These are phyloP conservation scores for Talaromyces sp. DNA, from an alignment of 2,329 filamentous ascomycete genomes.

Conservation along the genomic window DNA sequence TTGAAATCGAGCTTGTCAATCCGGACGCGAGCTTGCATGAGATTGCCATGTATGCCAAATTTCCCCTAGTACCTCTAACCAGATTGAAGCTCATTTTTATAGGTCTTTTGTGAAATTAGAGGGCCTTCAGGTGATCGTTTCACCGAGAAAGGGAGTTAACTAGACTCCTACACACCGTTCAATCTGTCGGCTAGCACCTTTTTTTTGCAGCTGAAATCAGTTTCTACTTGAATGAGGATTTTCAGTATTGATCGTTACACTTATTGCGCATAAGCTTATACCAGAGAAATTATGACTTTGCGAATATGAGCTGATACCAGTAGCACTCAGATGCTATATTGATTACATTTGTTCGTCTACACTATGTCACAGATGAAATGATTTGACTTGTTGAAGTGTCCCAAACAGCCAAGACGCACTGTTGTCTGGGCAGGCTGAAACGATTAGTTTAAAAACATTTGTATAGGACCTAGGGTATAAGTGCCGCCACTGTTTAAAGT, in stretches of 20 bases:
- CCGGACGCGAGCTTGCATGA: background rate
- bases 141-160: background rate
- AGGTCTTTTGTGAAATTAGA: conserved; percentile 1
- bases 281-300: background rate
- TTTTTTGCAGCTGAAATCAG: background rate
- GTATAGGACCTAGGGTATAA: background rate
- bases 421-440: background rate
- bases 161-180: background rate
- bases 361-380: background rate
- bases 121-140: background rate
- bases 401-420: background rate
- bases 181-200: background rate
- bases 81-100: background rate
- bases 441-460: background rate
- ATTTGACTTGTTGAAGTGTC: background rate
- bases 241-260: background rate
- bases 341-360: background rate
- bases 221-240: background rate
- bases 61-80: background rate
- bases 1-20: background rate
- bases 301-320: background rate
- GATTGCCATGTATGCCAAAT: background rate
- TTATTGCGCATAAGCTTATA: background rate
- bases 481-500: background rate
- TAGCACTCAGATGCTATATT: background rate